These are phyloP conservation scores for Solanum peruvianum DNA, from an alignment of 257 asterid species.

Conservation along the genomic window DNA sequence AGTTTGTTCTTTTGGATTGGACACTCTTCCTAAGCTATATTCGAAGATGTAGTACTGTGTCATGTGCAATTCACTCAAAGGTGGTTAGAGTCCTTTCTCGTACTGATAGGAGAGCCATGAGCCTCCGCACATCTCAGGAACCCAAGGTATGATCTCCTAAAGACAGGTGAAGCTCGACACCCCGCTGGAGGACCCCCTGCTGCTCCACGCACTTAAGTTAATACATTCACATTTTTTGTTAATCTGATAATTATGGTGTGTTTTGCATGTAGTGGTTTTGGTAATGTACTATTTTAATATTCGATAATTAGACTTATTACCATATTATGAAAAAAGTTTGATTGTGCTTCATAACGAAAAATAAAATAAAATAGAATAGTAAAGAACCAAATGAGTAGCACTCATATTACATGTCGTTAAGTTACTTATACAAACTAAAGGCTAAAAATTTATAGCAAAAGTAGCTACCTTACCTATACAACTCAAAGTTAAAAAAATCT, in stretches of 20 bases:
- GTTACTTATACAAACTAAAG: too few relatives aligned
- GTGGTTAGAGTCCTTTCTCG: conserved; percentile 61
- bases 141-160: conserved; percentile 64
- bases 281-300: too few relatives aligned
- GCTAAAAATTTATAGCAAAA: too few relatives aligned
- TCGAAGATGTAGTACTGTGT: conserved; percentile 21
- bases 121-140: conserved; percentile 68
- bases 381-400: too few relatives aligned
- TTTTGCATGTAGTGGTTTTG: not conserved
- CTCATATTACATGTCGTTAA: too few relatives aligned
- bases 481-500: too few relatives aligned
- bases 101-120: conserved; percentile 61
- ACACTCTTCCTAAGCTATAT: conserved; percentile 61
- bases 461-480: too few relatives aligned
- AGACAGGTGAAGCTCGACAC: conserved; percentile 45
- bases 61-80: conserved; percentile 35
- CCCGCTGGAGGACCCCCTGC: conserved; percentile 38
- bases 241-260: not conserved
- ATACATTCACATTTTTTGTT: not conserved
- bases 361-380: too few relatives aligned
- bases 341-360: too few relatives aligned
- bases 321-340: too few relatives aligned
- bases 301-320: too few relatives aligned
- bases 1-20: too few relatives aligned
- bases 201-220: conserved; percentile 28